Base-by-base conservation (phyloP, 1,284 basidiomycete genomes). In the Chalciporus piperatoides region DNA sequence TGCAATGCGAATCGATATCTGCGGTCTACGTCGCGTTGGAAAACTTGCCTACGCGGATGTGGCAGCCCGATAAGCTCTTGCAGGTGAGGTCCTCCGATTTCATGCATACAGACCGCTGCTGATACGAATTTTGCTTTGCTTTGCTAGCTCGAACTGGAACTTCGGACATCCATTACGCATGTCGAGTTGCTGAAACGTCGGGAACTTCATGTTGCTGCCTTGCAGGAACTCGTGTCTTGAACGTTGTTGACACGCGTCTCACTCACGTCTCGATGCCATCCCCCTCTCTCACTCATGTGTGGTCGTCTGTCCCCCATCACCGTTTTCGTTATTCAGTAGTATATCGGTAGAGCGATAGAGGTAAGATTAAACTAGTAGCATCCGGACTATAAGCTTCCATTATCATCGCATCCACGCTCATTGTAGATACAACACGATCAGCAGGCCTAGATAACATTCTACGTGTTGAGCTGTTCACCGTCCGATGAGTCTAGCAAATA, bases 31-130 rank as follows among this genome's bases (percentile, higher is more conserved):
- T 91, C 8, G 81, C 88, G 10, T 71, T 97, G 41, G 86, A 92
- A 60, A 87, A 86, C 56, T 73, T 96, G 57, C 95, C 96, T 1
- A 90, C 89, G 11, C 77, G 93, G 46, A 85, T 95, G 77, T 97
- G 95, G 87, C 82, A 92, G 54, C 85, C 91, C 1, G 95, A 97
- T 64, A 89, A 85, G 64, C 73, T 99, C 2, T 75, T 98, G 41
- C 86, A 90, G 75, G 92, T 93, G 55, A 41, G 80, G 44, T 21
- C 10, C 42, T 38, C 21, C 46, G 30, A 24, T 30, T 28, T 1
- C 30, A 17, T 35, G 28, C 11, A 4, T 25, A 9, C 30, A n/a
- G n/a, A 28, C 37, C 35, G n/a, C 4, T 41, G 14, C 14, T 15
- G 12, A 7, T 36, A 21, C 0, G 49, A 14, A 5, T 19, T 17